These are phyloP conservation scores for Ganoderma lingzhi DNA, from an alignment of 1,284 basidiomycete genomes.

Conservation along the genomic window DNA sequence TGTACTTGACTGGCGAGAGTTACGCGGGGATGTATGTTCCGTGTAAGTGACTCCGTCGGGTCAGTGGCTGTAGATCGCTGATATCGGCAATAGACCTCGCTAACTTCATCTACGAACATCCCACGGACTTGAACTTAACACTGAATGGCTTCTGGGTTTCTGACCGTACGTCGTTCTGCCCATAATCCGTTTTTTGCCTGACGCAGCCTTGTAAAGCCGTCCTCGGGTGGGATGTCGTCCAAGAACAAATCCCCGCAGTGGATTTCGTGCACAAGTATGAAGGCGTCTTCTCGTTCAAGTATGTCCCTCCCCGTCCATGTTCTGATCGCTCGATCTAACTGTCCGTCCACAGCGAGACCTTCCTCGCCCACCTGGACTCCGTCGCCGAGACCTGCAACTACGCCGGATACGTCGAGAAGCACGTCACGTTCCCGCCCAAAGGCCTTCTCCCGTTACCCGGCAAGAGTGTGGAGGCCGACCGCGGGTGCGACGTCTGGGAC, in stretches of 20 bases:
- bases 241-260: constrained; percentile 72
- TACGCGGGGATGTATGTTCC: constrained; percentile 73
- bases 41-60: constrained; percentile 41
- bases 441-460: constrained; percentile 69
- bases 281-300: constrained; percentile 77
- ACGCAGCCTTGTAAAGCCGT: constrained; percentile 54
- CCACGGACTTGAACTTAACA: constrained; percentile 57
- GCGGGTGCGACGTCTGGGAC: constrained; percentile 73
- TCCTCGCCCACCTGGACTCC: constrained; percentile 64
- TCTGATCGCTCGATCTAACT: background rate
- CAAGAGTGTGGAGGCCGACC: constrained; percentile 49
- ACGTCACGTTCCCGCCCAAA: constrained; percentile 71
- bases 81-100: constrained; percentile 63
- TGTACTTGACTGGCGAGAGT: constrained; percentile 77
- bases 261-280: constrained; percentile 76
- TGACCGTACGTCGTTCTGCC: constrained; percentile 61
- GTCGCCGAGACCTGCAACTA: constrained; percentile 67
- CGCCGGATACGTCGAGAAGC: constrained; percentile 65
- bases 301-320: constrained; percentile 26
- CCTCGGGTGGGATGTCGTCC: constrained; percentile 61
- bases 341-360: constrained; percentile 58
- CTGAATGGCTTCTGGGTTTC: constrained; percentile 78
- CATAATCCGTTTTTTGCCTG: background rate
- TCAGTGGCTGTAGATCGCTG: background rate
- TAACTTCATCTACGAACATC: constrained; percentile 72